A percentile compares a stretch with the other conserved stretches of the same genome.
Conservation (phyloP, 805 yeast genomes). For the Komagataella pseudopastoris region DNA sequence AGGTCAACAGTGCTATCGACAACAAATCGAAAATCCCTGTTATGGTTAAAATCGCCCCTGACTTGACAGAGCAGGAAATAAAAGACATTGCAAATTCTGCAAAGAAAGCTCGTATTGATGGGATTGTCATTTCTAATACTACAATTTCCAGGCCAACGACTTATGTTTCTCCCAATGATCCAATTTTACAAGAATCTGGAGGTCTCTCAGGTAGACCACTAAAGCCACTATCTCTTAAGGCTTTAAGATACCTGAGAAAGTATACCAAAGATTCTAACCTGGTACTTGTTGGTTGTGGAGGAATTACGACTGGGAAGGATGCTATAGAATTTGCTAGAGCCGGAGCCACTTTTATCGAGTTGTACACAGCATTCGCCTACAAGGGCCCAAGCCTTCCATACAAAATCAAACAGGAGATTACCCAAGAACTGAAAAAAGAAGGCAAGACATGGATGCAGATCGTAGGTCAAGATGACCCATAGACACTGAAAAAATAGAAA, state of each 20-base stretch:
- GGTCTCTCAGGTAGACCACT: conserved; percentile 91
- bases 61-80: conserved; percentile 69
- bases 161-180: conserved; percentile 31
- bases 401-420: conserved; percentile 44
- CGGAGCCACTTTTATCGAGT: conserved; percentile 82
- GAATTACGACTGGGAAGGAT: conserved; percentile 77
- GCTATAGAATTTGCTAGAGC: conserved; percentile 87
- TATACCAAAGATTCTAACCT: conserved; percentile 62
- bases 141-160: conserved; percentile 70
- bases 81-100: conserved; percentile 75
- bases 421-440: conserved; percentile 47
- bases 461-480: conserved; percentile 45
- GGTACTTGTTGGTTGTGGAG: conserved; percentile 89
- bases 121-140: conserved; percentile 86
- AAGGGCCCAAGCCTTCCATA: conserved; percentile 79
- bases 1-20: conserved; percentile 24
- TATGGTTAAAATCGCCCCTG: conserved; percentile 89
- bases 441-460: conserved; percentile 80
- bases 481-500: not conserved
- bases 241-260: conserved; percentile 58
- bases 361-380: conserved; percentile 86
- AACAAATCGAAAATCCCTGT: conserved; percentile 50
- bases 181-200: conserved; percentile 49
- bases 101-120: conserved; percentile 67
- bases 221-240: conserved; percentile 64